Conservation (phyloP, 2,329 filamentous ascomycete genomes). For the Rutstroemia sp. region DNA sequence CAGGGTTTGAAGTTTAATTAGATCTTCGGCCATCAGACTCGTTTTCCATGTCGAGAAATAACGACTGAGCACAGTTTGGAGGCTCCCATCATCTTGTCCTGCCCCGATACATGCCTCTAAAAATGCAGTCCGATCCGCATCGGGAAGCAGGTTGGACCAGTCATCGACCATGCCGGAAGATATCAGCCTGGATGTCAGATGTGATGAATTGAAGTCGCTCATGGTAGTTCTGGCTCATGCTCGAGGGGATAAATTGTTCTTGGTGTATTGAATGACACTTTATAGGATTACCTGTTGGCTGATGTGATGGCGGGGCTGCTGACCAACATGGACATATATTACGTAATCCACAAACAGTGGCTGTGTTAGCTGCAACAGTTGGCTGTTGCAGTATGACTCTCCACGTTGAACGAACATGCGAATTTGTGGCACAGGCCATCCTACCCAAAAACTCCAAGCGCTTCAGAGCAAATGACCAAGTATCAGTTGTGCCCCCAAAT, state of each 20-base stretch:
- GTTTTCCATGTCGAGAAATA: constrained; percentile 11
- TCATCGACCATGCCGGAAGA: constrained; percentile 7
- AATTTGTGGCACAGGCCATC: no score
- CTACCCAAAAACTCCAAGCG: no score
- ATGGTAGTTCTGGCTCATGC: constrained; percentile 5
- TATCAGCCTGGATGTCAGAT: constrained; percentile 7
- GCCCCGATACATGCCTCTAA: constrained; percentile 7
- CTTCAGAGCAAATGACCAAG: no score
- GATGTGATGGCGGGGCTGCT: background rate
- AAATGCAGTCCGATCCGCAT: constrained; percentile 8
- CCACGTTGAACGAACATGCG: no score
- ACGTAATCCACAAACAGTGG: background rate
- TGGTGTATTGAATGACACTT: constrained; percentile 5
- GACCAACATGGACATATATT: background rate
- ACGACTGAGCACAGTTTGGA: constrained; percentile 7
- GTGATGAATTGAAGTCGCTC: constrained; percentile 8
- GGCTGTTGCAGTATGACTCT: no score
- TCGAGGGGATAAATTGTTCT: constrained; percentile 10
- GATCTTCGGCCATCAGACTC: constrained; percentile 9
- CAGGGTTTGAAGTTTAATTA: constrained; percentile 9
- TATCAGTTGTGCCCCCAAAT: no score
- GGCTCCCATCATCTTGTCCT: constrained; percentile 7
- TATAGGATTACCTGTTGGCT: constrained; percentile 2
- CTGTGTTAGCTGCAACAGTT: background rate
- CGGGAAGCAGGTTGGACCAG: constrained; percentile 9